phyloP scores from a whole-genome alignment of 2,329 filamentous ascomycete genomes.

The Neopestalotiopsis clavispora region DNA sequence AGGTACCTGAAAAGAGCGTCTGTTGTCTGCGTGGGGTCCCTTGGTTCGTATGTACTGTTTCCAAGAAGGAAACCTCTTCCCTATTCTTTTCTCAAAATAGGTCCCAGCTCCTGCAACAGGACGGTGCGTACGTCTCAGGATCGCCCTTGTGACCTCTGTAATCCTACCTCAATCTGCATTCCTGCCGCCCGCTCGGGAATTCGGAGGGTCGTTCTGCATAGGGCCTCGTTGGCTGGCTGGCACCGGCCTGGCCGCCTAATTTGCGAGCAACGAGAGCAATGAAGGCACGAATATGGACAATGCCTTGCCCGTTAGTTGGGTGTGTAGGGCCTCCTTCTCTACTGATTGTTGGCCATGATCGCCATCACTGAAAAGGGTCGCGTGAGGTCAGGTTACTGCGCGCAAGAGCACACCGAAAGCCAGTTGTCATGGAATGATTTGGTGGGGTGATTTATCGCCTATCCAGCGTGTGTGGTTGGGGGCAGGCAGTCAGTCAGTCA shows the following conservation, averaged over 20 bases:
- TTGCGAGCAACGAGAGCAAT: background rate
- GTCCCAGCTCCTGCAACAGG: slow-evolving; percentile 8
- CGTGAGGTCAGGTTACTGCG: background rate
- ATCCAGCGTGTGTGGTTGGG: background rate
- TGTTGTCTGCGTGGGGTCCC: too few relatives aligned
- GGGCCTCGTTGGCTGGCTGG: background rate
- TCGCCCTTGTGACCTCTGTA: slow-evolving; percentile 2
- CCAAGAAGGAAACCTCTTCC: background rate
- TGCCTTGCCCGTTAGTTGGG: background rate
- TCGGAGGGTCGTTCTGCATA: background rate
- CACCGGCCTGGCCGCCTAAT: slow-evolving; percentile 5
- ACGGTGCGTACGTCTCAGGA: slow-evolving; percentile 9
- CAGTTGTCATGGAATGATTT: background rate
- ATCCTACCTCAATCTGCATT: slow-evolving; percentile 6
- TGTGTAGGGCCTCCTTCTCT: background rate
- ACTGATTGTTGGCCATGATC: background rate
- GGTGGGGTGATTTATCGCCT: background rate
- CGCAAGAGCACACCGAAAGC: background rate
- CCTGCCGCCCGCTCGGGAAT: background rate
- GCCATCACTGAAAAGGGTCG: background rate
- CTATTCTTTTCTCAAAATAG: background rate
- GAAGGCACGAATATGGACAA: background rate
- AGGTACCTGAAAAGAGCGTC: too few relatives aligned
- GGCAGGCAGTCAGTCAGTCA: background rate
- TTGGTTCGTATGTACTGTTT: background rate